Percentiles rank a stretch among this genome's conserved stretches.
Conservation (phyloP, 2,329 filamentous ascomycete species). For the Phaeosphaeriaceae sp. region DNA sequence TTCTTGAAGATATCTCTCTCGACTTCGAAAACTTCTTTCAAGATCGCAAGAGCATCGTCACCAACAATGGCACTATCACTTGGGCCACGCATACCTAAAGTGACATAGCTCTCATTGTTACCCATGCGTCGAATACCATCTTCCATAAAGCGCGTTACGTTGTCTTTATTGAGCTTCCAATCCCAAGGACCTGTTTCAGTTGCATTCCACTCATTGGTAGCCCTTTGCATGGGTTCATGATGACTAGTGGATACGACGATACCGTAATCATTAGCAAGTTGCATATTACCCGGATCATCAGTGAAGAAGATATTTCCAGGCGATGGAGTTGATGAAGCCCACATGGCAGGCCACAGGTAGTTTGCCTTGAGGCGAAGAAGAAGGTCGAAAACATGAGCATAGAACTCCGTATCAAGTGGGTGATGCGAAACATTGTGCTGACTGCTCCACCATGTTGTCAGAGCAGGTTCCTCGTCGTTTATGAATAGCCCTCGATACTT, state of each 20-base stretch:
- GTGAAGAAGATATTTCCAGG: conserved; percentile 28
- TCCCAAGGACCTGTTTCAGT: conserved; percentile 10
- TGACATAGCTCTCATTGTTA: conserved; percentile 14
- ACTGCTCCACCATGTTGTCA: conserved; percentile 67
- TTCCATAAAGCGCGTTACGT: conserved; percentile 14
- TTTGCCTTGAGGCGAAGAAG: conserved; percentile 20
- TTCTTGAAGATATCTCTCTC: conserved; percentile 15
- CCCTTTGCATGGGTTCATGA: conserved; percentile 25
- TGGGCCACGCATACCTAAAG: conserved; percentile 16
- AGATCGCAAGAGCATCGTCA: conserved; percentile 10
- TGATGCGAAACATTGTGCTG: conserved; percentile 4
- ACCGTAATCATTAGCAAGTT: conserved; percentile 25
- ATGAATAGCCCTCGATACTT: conserved; percentile 72
- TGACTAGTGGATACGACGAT: conserved; percentile 28
- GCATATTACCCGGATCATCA: conserved; percentile 25
- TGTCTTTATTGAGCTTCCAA: conserved; percentile 16
- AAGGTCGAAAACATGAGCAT: conserved; percentile 17
- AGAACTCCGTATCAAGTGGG: conserved; percentile 13
- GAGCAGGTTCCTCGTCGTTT: conserved; percentile 69
- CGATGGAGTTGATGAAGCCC: conserved; percentile 17
- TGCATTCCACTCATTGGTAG: conserved; percentile 24
- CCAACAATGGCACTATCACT: conserved; percentile 11
- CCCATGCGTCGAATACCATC: conserved; percentile 9
- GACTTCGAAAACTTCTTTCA: conserved; percentile 19
- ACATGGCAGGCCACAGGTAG: conserved; percentile 33